These are phyloP conservation scores for Wickerhamiella alocasiicola DNA, from an alignment of 805 yeast species.

Conservation along the genomic window DNA sequence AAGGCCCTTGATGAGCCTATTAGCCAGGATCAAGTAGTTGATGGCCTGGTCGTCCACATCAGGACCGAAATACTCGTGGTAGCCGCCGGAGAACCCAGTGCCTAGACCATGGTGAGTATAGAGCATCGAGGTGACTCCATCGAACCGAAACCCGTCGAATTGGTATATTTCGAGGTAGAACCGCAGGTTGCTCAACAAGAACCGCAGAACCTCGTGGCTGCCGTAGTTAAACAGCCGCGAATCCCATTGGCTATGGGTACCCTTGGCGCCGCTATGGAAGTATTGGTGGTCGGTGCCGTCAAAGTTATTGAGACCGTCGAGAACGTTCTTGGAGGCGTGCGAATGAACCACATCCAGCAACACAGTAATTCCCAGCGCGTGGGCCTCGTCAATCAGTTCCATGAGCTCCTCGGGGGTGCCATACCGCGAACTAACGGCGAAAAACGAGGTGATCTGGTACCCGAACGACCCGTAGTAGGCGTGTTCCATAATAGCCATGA, in stretches of 20 bases:
- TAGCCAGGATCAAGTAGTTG: constrained; percentile 82
- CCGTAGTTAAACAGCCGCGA: constrained; percentile 90
- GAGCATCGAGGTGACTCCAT: constrained; percentile 91
- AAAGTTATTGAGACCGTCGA: constrained; percentile 83
- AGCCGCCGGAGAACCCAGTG: constrained; percentile 77
- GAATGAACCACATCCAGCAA: constrained; percentile 89
- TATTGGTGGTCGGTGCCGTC: constrained; percentile 94
- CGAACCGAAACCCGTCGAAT: constrained; percentile 93
- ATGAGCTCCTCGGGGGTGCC: constrained; percentile 94
- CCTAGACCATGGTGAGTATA: constrained; percentile 90
- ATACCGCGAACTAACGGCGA: constrained; percentile 77
- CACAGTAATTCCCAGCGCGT: constrained; percentile 73
- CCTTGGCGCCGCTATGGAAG: constrained; percentile 85
- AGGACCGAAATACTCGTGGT: constrained; percentile 75
- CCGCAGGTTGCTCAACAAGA: constrained; percentile 70
- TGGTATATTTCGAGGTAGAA: constrained; percentile 70
- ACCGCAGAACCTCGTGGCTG: constrained; percentile 78
- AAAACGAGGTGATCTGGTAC: constrained; percentile 89
- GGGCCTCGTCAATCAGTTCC: constrained; percentile 84
- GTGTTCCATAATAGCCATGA: constrained; percentile 98
- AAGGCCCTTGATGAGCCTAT: constrained; percentile 51
- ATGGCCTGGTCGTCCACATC: constrained; percentile 81
- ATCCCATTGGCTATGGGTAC: constrained; percentile 88
- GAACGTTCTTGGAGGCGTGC: constrained; percentile 88
- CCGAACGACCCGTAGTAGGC: constrained; percentile 98